These are phyloP conservation scores for Saturnispora gosingensis DNA, from an alignment of 805 yeast species.

Conservation along the genomic window DNA sequence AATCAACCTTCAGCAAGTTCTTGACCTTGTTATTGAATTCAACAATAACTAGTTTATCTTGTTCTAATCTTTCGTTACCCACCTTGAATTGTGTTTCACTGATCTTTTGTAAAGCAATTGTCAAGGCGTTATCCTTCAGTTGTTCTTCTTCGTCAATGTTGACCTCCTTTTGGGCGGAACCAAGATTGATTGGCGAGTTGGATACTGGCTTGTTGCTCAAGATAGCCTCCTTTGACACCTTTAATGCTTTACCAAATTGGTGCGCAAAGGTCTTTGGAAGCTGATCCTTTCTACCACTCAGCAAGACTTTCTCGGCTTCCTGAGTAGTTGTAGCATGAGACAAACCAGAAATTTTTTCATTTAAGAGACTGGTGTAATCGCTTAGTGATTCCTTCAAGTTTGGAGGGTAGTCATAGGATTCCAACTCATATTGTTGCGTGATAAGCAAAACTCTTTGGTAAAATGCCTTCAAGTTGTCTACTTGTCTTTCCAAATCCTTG, in stretches of 20 bases:
- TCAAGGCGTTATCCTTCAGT: conserved; percentile 30
- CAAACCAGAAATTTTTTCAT: conserved; percentile 48
- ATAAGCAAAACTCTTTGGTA: conserved; percentile 44
- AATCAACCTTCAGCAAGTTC: conserved; percentile 43
- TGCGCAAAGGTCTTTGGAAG: conserved; percentile 68
- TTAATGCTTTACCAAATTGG: conserved; percentile 51
- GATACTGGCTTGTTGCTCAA: conserved; percentile 10
- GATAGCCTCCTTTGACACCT: conserved; percentile 39
- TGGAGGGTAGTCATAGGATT: conserved; percentile 78
- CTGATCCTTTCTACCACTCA: conserved; percentile 26
- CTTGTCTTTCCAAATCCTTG: conserved; percentile 53
- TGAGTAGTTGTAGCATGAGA: conserved; percentile 57
- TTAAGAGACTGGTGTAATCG: conserved; percentile 50
- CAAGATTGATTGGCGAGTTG: conserved; percentile 5
- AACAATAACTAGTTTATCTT: conserved; percentile 52
- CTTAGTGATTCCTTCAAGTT: conserved; percentile 56
- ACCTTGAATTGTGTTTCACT: conserved; percentile 51
- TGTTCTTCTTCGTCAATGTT: conserved; percentile 3
- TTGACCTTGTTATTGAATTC: conserved; percentile 53
- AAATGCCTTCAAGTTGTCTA: conserved; percentile 53
- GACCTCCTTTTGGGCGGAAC: background rate
- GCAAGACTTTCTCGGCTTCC: conserved; percentile 52
- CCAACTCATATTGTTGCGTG: conserved; percentile 59
- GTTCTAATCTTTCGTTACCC: conserved; percentile 60
- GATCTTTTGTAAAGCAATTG: conserved; percentile 44